phyloP scores from a whole-genome alignment of 371 early-diverging fungal genomes.

The Sporodiniella umbellata region DNA sequence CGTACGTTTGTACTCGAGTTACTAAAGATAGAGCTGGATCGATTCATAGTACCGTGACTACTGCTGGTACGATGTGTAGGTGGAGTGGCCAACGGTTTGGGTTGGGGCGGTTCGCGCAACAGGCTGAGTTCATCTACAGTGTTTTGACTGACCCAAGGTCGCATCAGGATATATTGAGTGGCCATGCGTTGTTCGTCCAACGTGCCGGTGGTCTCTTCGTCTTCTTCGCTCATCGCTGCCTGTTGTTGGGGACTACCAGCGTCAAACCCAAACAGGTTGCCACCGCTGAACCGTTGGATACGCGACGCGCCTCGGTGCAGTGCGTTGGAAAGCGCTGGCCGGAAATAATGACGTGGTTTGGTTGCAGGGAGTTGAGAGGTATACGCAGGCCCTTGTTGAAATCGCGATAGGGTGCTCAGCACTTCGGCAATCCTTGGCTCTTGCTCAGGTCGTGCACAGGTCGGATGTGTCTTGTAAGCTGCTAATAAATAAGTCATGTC shows the following conservation, averaged over 20 bases:
- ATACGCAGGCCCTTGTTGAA: conserved; percentile 39
- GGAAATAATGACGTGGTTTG: conserved; percentile 56
- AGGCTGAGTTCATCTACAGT: conserved; percentile 66
- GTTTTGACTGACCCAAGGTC: conserved; percentile 52
- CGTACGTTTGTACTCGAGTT: too few relatives aligned
- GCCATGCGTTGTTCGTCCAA: conserved; percentile 43
- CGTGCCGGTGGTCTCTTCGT: conserved; percentile 17
- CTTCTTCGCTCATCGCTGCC: conserved; percentile 9
- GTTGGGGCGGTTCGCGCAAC: conserved; percentile 56
- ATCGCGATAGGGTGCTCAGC: too few relatives aligned
- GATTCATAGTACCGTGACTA: too few relatives aligned
- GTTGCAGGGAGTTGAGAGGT: too few relatives aligned
- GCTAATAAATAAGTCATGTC: conserved; percentile 69
- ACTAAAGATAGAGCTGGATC: too few relatives aligned
- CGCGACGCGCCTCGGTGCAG: conserved; percentile 52
- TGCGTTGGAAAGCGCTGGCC: conserved; percentile 53
- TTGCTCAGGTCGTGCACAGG: conserved; percentile 52
- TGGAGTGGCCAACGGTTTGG: conserved; percentile 15
- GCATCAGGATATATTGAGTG: conserved; percentile 57
- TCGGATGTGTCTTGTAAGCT: conserved; percentile 36
- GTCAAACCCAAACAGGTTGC: conserved; percentile 39
- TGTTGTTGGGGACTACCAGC: conserved; percentile 5
- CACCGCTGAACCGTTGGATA: conserved; percentile 42
- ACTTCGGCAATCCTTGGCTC: too few relatives aligned
- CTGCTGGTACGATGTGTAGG: too few relatives aligned